Percentiles rank a stretch among this genome's conserved stretches.
phyloP scores from a whole-genome alignment of 768 basidiomycete species.

The Tubosaeta sp. region DNA sequence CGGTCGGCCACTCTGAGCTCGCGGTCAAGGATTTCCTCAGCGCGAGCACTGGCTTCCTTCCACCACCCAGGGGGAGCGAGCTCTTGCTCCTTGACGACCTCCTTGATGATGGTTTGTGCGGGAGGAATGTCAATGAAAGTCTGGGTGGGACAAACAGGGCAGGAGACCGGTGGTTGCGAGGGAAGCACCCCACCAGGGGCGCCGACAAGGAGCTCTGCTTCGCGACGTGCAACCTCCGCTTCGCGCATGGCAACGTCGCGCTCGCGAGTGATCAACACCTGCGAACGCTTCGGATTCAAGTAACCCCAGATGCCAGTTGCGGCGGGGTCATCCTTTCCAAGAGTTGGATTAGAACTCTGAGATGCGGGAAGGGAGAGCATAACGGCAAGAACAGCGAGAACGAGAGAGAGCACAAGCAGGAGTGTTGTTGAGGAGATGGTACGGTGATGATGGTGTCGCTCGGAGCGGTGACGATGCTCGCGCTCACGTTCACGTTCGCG shows the following conservation, averaged over 20 bases:
- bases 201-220: constrained; percentile 79
- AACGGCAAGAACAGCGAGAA: constrained; percentile 83
- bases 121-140: constrained; percentile 57
- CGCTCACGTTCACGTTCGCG: constrained; percentile 50
- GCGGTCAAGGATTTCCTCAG: constrained; percentile 79
- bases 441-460: constrained; percentile 71
- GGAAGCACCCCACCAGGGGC: constrained; percentile 78
- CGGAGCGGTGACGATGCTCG: constrained; percentile 53
- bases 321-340: constrained; percentile 35
- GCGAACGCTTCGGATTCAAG: constrained; percentile 78
- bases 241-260: constrained; percentile 76
- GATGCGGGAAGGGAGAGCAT: constrained; percentile 81
- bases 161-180: constrained; percentile 45
- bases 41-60: constrained; percentile 60
- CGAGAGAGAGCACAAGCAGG: constrained; percentile 78
- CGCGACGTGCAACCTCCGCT: constrained; percentile 84
- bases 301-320: constrained; percentile 62
- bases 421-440: constrained; percentile 90
- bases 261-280: constrained; percentile 76
- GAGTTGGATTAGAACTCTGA: constrained; percentile 28
- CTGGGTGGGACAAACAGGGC: constrained; percentile 54
- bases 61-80: constrained; percentile 79
- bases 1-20: constrained; percentile 83
- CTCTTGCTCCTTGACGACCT: constrained; percentile 79
- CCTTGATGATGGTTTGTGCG: constrained; percentile 80